Base-by-base conservation (phyloP, 495 filamentous ascomycete species). In the Venustampulla echinocandica region DNA sequence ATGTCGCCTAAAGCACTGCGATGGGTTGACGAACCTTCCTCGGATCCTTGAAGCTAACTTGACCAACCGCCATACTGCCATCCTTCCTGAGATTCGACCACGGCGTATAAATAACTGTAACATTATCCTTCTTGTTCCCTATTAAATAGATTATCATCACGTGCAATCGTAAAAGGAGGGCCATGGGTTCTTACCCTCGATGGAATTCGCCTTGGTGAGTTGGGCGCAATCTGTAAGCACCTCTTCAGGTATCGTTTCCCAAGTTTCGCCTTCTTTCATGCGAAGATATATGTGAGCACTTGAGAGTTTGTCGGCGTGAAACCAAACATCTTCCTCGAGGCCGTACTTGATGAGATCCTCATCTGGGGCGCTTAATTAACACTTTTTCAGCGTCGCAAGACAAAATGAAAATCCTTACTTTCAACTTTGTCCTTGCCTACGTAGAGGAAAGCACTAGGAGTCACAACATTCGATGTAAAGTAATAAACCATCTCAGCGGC, bases 341-440 rank as follows among this genome's bases (percentile, higher is more conserved):
- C 92, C 92, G 63, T 83, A 82, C 55, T 87, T 84, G 56, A 98
- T 97, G 54, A 98, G 67, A 56, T 94, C 89, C 72, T 98, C 93
- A 69, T 97, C 92, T 98, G 61, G 18, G 18, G 7, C 10, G 11
- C 11, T 3, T 20, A 5, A 11, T 49, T 20, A 43, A 25, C 6
- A 15, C 36, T 10, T 47, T 48, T n/a, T 15, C 14, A n/a, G n/a
- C n/a, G n/a, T 10, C 11, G 4, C 9, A 24, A 15, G 20, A 34
- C 17, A 23, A 13, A 10, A 15, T 7, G 17, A 11, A 23, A 5
- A 51, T 44, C 59, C 82, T 57, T 74, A 96, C 92, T 98, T 69
- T 98, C 92, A 47, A 95, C 87, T 68, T 98, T 98, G 71, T 98
- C 92, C 69, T 97, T 98, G 60, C 92, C 92, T 23, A 95, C 86